phyloP scores from a whole-genome alignment of 192 early-diverging fungal species.

The Backusella tuberculispora region DNA sequence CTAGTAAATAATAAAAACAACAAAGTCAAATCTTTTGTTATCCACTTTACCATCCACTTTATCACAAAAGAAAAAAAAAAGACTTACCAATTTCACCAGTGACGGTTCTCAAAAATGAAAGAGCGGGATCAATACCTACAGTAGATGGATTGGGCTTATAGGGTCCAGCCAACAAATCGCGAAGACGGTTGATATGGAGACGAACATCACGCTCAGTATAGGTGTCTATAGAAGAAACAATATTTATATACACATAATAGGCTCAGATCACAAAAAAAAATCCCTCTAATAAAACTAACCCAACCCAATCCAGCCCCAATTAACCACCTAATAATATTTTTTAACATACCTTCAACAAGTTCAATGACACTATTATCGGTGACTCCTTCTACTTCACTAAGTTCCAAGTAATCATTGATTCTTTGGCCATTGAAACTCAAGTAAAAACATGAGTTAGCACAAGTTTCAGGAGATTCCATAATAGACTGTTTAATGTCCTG shows the following conservation, averaged over 20 bases:
- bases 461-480: slow-evolving; percentile 82
- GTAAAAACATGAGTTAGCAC: slow-evolving; percentile 92
- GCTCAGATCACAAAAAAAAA: not conserved
- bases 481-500: slow-evolving; percentile 88
- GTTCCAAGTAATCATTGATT: slow-evolving; percentile 76
- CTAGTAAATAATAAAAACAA: slow-evolving; percentile 15
- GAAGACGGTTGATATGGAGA: slow-evolving; percentile 85
- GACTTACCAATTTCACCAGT: slow-evolving; percentile 61
- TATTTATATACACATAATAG: too few species aligned
- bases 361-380: slow-evolving; percentile 66
- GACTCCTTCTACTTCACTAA: slow-evolving; percentile 72
- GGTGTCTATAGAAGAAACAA: slow-evolving; percentile 48
- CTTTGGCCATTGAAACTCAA: slow-evolving; percentile 72
- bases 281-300: not conserved
- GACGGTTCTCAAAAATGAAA: slow-evolving; percentile 70
- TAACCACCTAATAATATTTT: not conserved
- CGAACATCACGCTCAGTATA: slow-evolving; percentile 95
- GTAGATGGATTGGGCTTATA: slow-evolving; percentile 57
- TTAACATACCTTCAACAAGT: slow-evolving; percentile 65
- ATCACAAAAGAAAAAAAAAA: not conserved
- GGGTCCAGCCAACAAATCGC: slow-evolving; percentile 85
- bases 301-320: not conserved
- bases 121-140: slow-evolving; percentile 72
- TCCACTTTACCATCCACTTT: not conserved
- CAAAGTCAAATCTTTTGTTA: not conserved